Conservation (phyloP, 129 eudicot species). For the Oenanthe sinensis region DNA sequence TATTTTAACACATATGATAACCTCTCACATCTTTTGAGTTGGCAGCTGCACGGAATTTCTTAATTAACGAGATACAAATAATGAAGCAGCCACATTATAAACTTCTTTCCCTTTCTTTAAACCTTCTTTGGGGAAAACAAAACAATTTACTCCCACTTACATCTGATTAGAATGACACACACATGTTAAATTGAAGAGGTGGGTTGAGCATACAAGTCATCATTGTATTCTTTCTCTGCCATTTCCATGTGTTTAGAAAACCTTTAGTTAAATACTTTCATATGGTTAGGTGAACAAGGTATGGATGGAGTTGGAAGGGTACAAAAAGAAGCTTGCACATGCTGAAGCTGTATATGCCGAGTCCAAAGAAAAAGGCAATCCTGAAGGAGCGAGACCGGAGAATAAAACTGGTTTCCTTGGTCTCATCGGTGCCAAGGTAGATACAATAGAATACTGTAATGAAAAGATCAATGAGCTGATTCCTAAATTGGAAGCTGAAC, state of each 20-base stretch:
- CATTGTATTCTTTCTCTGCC: background rate
- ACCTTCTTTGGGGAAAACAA: background rate
- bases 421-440: slow-evolving; percentile 61
- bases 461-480: slow-evolving; percentile 57
- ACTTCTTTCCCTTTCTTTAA: background rate
- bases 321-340: slow-evolving; percentile 62
- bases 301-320: slow-evolving; percentile 57
- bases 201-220: background rate
- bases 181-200: background rate
- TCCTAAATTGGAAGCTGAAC: slow-evolving; percentile 73
- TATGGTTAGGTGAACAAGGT: slow-evolving; percentile 47
- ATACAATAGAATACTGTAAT: slow-evolving; percentile 56
- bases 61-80: background rate
- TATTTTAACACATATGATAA: background rate
- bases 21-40: background rate
- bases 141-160: background rate
- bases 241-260: background rate
- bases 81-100: background rate
- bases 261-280: background rate
- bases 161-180: background rate
- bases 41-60: background rate
- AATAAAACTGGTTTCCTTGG: slow-evolving; percentile 69
- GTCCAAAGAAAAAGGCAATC: slow-evolving; percentile 40
- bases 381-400: slow-evolving; percentile 50
- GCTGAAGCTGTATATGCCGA: slow-evolving; percentile 53